phyloP scores from a whole-genome alignment of 257 asterid genomes.

The Solanum phureja region DNA sequence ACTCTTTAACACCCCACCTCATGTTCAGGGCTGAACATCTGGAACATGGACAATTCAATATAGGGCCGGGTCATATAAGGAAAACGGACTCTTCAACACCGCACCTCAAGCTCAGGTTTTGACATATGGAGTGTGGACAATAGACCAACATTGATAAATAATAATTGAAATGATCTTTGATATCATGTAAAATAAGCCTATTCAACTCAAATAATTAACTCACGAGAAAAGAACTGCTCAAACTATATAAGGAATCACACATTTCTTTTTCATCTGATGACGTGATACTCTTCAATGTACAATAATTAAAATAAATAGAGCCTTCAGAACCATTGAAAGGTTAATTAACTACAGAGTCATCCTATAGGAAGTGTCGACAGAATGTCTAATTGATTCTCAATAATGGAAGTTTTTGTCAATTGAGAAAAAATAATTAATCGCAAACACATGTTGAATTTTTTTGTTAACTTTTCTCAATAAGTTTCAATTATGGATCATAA shows the following conservation, averaged over 20 bases:
- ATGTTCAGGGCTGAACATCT: background rate
- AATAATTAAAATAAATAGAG: background rate
- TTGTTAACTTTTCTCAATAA: background rate
- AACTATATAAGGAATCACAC: background rate
- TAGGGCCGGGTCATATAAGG: background rate
- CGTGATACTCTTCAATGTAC: background rate
- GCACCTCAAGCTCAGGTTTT: background rate
- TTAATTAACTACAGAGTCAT: background rate
- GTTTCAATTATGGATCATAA: background rate
- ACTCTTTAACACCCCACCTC: background rate
- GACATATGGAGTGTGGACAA: background rate
- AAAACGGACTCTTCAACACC: background rate
- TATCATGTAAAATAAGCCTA: background rate
- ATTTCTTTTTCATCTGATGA: background rate
- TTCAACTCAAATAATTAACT: background rate
- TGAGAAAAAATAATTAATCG: background rate
- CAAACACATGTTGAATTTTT: background rate
- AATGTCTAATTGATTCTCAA: background rate
- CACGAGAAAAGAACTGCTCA: accelerated
- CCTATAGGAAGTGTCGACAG: background rate
- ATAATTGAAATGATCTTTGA: background rate
- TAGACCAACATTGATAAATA: background rate
- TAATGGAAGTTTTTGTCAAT: background rate
- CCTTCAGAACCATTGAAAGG: background rate
- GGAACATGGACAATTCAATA: background rate